Percentiles rank a stretch among this genome's conserved stretches.
phyloP scores from a whole-genome alignment of 352 stramenopile species.

The Globisporangium nagaii region DNA sequence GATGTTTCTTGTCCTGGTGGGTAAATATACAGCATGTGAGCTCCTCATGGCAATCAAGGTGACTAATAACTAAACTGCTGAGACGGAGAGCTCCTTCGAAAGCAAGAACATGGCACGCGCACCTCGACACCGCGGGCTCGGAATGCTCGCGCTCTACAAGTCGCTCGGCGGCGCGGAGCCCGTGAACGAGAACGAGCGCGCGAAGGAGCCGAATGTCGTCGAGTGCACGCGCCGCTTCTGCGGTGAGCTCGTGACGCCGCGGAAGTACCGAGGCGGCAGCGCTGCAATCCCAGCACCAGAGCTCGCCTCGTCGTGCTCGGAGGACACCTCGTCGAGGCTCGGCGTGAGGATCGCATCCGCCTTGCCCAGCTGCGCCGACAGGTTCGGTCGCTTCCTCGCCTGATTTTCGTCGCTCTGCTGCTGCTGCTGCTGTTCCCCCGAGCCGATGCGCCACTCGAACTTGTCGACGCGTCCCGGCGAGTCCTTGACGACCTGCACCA shows the following conservation, averaged over 20 bases:
- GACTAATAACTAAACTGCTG: too few relatives aligned
- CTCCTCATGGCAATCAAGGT: too few relatives aligned
- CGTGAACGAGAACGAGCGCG: constrained; percentile 71
- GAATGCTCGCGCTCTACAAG: constrained; percentile 4
- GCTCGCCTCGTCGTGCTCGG: not conserved
- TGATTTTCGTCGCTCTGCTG: not conserved
- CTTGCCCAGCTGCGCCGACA: constrained; percentile 2
- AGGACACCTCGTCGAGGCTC: not conserved
- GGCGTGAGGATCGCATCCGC: not conserved
- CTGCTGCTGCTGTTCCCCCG: not conserved
- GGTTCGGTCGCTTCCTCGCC: constrained; percentile 1
- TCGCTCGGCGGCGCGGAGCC: constrained; percentile 1
- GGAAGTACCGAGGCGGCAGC: constrained; percentile 68
- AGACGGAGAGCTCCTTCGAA: too few relatives aligned
- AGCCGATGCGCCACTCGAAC: constrained; percentile 44
- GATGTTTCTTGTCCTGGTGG: too few relatives aligned
- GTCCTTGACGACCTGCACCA: constrained; percentile 36
- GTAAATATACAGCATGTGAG: too few relatives aligned
- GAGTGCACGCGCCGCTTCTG: constrained; percentile 76
- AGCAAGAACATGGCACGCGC: too few relatives aligned
- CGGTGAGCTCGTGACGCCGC: constrained; percentile 33
- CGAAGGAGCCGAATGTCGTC: constrained; percentile 72
- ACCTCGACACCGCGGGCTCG: too few relatives aligned
- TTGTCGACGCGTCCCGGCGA: constrained; percentile 55
- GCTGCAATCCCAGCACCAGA: not conserved